Conservation (phyloP, 2,329 filamentous ascomycete genomes). For the Ceratocystis diversiconidia region DNA sequence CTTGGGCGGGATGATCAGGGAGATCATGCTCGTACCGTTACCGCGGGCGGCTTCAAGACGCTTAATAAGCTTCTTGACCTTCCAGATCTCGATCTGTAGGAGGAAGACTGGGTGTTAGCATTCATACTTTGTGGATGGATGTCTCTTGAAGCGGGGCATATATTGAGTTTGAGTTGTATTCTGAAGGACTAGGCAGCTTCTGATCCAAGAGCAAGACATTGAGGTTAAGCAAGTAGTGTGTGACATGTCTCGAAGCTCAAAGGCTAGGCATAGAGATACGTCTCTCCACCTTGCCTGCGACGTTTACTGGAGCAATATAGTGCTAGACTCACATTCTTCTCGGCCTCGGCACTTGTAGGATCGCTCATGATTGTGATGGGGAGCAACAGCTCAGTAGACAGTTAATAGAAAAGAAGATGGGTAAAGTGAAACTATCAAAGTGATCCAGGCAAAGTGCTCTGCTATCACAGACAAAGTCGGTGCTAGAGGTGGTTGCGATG, state of each 20-base stretch:
- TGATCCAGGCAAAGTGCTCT: conserved; percentile 15
- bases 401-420: conserved; percentile 11
- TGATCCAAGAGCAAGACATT: neutral
- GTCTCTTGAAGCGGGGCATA: neutral
- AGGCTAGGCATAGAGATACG: neutral
- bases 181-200: neutral
- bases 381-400: conserved; percentile 20
- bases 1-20: conserved; percentile 96
- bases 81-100: conserved; percentile 64
- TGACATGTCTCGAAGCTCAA: neutral
- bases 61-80: conserved; percentile 99
- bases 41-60: conserved; percentile 91
- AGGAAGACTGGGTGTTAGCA: neutral
- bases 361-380: conserved; percentile 59
- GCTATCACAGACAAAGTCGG: conserved; percentile 20
- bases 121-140: neutral
- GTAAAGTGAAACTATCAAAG: neutral
- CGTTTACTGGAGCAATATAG: neutral
- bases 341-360: conserved; percentile 76
- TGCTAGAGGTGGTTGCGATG: conserved; percentile 17
- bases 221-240: neutral
- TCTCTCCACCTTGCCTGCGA: neutral
- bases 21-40: conserved; percentile 99
- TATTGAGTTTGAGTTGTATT: neutral
- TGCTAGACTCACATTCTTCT: conserved; percentile 65